Percentiles rank a stretch among this genome's conserved stretches.
These are phyloP conservation scores for Tilletia walkeri DNA, from an alignment of 1,284 basidiomycete genomes.

Conservation along the genomic window DNA sequence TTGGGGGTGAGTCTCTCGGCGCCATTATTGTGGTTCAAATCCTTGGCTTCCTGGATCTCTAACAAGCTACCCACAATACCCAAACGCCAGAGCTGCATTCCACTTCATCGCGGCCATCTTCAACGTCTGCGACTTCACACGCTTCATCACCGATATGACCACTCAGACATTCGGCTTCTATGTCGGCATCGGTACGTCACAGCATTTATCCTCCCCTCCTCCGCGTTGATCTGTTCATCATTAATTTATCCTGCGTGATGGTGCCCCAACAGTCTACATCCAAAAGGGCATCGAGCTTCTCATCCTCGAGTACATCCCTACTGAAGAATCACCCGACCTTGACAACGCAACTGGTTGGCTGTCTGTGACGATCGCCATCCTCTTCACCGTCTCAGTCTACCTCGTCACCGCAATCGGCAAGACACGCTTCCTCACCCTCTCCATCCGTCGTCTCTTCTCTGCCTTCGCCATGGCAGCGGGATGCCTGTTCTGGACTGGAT, in stretches of 20 bases:
- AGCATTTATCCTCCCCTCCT: no score
- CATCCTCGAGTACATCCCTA: constrained; percentile 54
- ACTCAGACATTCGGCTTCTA: constrained; percentile 88
- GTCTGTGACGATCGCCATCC: constrained; percentile 58
- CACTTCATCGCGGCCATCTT: constrained; percentile 83
- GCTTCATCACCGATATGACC: constrained; percentile 67
- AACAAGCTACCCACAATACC: neutral
- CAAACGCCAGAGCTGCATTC: constrained; percentile 65
- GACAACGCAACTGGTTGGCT: constrained; percentile 58
- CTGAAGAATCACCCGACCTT: constrained; percentile 25
- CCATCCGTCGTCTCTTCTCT: constrained; percentile 52
- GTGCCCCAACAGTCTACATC: constrained; percentile 50
- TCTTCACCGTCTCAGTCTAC: constrained; percentile 58
- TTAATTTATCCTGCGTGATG: neutral
- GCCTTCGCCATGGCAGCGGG: constrained; percentile 57
- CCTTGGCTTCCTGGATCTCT: neutral
- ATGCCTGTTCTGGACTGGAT: constrained; percentile 58
- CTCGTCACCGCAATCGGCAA: constrained; percentile 41
- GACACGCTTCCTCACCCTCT: constrained; percentile 54
- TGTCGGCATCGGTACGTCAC: constrained; percentile 38
- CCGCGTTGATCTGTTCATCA: no score
- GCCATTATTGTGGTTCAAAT: no score
- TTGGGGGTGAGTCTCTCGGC: constrained; percentile 64
- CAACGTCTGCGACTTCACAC: constrained; percentile 62
- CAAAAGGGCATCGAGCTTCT: constrained; percentile 59